Evolutionary conservation across 495 filamentous ascomycete species (phyloP).

Genomic region (Friedmanniomyces simplex): DNA sequence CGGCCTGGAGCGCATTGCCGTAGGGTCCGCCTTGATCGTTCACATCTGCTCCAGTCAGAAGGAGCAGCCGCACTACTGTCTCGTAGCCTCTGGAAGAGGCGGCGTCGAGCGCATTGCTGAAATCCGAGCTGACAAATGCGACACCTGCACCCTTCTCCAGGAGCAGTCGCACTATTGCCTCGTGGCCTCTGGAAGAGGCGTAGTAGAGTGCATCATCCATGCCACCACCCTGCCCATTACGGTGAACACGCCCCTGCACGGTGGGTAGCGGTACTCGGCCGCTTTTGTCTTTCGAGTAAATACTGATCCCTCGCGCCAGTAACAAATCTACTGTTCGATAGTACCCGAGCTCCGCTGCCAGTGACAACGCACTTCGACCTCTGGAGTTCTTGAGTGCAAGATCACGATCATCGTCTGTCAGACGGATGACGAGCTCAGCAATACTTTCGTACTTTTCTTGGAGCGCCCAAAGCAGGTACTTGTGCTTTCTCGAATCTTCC

Average conservation of each 20-base stretch:
- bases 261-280: not conserved
- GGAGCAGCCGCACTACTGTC: not conserved
- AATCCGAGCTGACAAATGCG: too few relatives aligned
- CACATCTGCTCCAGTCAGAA: not conserved
- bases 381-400: not conserved
- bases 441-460: not conserved
- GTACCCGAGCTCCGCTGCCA: not conserved
- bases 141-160: slow-evolving; percentile 2
- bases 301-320: not conserved
- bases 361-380: not conserved
- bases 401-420: not conserved
- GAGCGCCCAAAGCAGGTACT: too few relatives aligned
- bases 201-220: not conserved
- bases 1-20: slow-evolving; percentile 14
- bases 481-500: too few relatives aligned
- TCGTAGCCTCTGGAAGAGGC: not conserved
- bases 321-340: not conserved
- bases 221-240: too few relatives aligned
- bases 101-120: not conserved
- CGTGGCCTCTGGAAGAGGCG: not conserved
- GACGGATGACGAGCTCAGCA: not conserved
- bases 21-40: slow-evolving; percentile 6
- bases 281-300: not conserved
- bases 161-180: not conserved
- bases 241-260: too few relatives aligned